Percentiles rank a stretch among this genome's conserved stretches.
phyloP scores from a whole-genome alignment of 2,329 filamentous ascomycete species.

The Camillea tinctor region DNA sequence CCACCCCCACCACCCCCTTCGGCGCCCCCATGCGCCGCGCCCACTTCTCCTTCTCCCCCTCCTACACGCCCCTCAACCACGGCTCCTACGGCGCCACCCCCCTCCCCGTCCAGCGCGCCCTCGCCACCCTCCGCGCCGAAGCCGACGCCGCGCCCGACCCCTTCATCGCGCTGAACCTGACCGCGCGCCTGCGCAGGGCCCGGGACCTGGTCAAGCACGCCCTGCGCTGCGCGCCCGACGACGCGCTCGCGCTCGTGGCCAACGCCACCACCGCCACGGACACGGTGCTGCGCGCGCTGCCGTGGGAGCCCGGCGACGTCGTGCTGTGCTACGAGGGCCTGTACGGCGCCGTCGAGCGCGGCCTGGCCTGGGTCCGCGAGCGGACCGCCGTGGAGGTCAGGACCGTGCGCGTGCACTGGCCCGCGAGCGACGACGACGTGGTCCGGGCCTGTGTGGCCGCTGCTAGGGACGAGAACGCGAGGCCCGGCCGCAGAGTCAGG shows the following conservation, averaged over 20 bases:
- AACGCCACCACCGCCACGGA: slow-evolving; percentile 66
- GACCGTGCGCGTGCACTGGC: slow-evolving; percentile 52
- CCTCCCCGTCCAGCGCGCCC: slow-evolving; percentile 20
- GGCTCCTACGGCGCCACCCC: slow-evolving; percentile 30
- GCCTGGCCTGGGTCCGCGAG: slow-evolving; percentile 57
- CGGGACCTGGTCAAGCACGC: slow-evolving; percentile 17
- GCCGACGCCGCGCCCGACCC: slow-evolving; percentile 28
- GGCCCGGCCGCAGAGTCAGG: slow-evolving; percentile 48
- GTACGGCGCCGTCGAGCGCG: slow-evolving; percentile 61
- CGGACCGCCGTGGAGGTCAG: slow-evolving; percentile 38
- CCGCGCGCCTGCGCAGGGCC: slow-evolving; percentile 17
- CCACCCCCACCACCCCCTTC: slow-evolving; percentile 22
- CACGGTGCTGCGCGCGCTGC: slow-evolving; percentile 60
- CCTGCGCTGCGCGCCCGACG: slow-evolving; percentile 17
- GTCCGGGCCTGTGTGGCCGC: slow-evolving; percentile 49
- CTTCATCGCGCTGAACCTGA: slow-evolving; percentile 29
- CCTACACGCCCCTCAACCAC: slow-evolving; percentile 32
- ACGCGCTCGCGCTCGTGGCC: slow-evolving; percentile 54
- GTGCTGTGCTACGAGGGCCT: slow-evolving; percentile 63
- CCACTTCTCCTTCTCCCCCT: slow-evolving; percentile 30
- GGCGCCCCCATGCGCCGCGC: slow-evolving; percentile 29
- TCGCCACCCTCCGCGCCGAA: slow-evolving; percentile 21
- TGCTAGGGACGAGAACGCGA: slow-evolving; percentile 34
- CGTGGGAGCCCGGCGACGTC: slow-evolving; percentile 53
- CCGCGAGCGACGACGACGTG: slow-evolving; percentile 55